phyloP scores from a whole-genome alignment of 2,329 filamentous ascomycete genomes.

The Venturiaceae sp. region DNA sequence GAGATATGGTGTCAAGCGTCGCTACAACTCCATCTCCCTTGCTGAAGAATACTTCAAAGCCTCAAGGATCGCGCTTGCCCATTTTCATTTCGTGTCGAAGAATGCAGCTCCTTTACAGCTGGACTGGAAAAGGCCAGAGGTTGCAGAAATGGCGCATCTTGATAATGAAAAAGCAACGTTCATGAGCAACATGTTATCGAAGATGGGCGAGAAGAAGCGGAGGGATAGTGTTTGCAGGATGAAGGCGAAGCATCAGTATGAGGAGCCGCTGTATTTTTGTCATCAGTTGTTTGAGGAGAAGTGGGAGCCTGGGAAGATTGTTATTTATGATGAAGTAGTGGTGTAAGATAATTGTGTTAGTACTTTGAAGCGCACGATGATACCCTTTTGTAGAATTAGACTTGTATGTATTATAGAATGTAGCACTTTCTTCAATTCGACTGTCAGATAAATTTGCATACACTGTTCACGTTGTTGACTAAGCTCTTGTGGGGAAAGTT shows the following conservation, averaged over 20 bases:
- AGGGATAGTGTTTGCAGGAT: background rate
- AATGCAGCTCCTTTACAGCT: conserved; percentile 1
- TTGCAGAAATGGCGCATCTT: conserved; percentile 16
- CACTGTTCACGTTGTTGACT: too few relatives aligned
- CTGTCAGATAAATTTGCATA: too few relatives aligned
- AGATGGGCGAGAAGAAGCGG: conserved; percentile 49
- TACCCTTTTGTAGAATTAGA: too few relatives aligned
- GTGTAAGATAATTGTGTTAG: too few relatives aligned
- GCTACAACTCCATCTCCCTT: conserved; percentile 5
- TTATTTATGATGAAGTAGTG: background rate
- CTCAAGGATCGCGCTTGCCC: background rate
- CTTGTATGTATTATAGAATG: too few relatives aligned
- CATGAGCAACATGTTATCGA: conserved; percentile 47
- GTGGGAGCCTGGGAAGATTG: conserved; percentile 9
- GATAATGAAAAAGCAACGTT: conserved; percentile 48
- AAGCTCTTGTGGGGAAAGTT: too few relatives aligned
- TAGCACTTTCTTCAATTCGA: too few relatives aligned
- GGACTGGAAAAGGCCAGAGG: conserved; percentile 1
- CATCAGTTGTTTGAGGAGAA: conserved; percentile 11
- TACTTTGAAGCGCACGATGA: too few relatives aligned
- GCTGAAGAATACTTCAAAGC: conserved; percentile 7
- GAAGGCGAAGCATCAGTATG: conserved; percentile 6
- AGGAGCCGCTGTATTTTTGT: conserved; percentile 10
- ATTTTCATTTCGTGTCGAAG: conserved; percentile 6
- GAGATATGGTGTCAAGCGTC: conserved; percentile 7